Percentiles rank a stretch among this genome's conserved stretches.
Conservation (phyloP, 2,329 filamentous ascomycete genomes). For the Ophiostoma populinum region DNA sequence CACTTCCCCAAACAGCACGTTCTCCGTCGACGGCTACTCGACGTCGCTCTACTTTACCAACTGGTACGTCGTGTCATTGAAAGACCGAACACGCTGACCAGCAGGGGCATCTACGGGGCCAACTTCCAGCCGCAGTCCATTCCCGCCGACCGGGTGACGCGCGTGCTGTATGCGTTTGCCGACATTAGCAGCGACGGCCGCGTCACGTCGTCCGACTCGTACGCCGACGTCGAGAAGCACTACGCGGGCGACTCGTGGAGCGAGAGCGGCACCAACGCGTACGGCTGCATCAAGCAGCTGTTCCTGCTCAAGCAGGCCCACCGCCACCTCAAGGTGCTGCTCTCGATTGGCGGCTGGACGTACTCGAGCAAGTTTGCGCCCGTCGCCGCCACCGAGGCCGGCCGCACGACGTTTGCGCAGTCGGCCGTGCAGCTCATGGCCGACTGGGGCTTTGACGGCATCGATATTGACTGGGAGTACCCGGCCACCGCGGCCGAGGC, state of each 20-base stretch:
- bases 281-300: conserved; percentile 68
- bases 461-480: conserved; percentile 25
- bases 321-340: conserved; percentile 60
- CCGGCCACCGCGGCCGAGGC: conserved; percentile 22
- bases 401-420: conserved; percentile 49
- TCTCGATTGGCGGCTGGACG: conserved; percentile 76
- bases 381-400: conserved; percentile 43
- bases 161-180: conserved; percentile 68
- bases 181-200: conserved; percentile 56
- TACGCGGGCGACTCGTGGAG: conserved; percentile 53
- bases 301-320: conserved; percentile 62
- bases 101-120: conserved; percentile 54
- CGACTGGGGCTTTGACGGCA: conserved; percentile 41
- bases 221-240: conserved; percentile 56
- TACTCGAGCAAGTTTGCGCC: conserved; percentile 50
- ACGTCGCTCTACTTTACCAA: conserved; percentile 35
- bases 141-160: conserved; percentile 51
- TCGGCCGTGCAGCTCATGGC: conserved; percentile 52
- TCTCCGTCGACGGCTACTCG: no score
- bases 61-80: conserved; percentile 28
- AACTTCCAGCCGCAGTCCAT: conserved; percentile 57
- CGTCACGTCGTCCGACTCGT: conserved; percentile 53
- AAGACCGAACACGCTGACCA: no score
- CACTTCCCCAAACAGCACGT: no score
- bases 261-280: conserved; percentile 51